phyloP scores from a whole-genome alignment of 2,329 filamentous ascomycete species.

The Tolypocladium ophioglossoides region DNA sequence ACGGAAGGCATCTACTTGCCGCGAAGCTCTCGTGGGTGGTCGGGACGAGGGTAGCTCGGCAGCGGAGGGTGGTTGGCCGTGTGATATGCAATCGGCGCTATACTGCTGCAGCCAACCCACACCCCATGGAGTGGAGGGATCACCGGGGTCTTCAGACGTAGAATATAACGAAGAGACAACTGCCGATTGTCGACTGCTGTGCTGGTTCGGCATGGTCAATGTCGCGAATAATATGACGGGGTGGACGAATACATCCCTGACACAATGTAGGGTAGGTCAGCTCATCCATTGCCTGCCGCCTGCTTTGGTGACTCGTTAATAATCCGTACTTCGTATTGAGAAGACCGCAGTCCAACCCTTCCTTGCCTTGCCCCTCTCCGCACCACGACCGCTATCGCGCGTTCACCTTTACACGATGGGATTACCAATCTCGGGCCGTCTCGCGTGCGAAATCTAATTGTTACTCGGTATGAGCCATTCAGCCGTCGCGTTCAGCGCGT shows the following conservation, averaged over 20 bases:
- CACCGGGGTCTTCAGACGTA: not conserved
- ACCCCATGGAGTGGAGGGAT: not conserved
- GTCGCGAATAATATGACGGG: not conserved
- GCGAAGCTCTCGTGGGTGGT: not conserved
- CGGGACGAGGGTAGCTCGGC: not conserved
- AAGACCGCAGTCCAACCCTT: no score
- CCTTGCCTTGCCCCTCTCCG: not conserved
- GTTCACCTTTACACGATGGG: not conserved
- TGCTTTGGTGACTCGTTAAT: no score
- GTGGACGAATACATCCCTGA: not conserved
- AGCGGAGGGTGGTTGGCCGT: not conserved
- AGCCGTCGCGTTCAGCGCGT: not conserved
- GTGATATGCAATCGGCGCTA: not conserved
- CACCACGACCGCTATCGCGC: not conserved
- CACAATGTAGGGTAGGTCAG: no score
- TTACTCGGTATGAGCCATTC: not conserved
- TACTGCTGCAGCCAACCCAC: no score
- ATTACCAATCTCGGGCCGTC: not conserved
- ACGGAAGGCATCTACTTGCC: not conserved
- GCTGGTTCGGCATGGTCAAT: not conserved
- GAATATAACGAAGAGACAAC: no score
- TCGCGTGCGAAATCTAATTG: not conserved
- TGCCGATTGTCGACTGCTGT: no score
- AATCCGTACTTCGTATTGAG: no score
- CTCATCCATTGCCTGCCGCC: no score